Conservation (phyloP, 441 rosid genomes). For the Pelargonium myrrhifolium region DNA sequence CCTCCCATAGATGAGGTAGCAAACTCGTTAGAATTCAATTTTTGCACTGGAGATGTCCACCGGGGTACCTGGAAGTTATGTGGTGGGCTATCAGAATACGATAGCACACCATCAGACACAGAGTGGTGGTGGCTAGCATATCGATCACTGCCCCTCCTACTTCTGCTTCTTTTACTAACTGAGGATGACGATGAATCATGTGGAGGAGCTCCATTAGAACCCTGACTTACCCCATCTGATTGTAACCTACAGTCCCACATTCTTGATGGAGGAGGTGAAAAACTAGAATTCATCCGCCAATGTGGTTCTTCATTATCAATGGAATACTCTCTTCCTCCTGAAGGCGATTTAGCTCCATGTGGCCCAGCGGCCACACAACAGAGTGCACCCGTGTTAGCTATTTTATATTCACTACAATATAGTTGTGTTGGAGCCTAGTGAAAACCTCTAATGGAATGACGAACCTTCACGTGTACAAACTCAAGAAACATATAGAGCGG, state of each 20-base stretch:
- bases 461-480: slow-evolving; percentile 11
- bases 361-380: slow-evolving; percentile 96
- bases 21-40: slow-evolving; percentile 35
- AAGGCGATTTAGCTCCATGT: slow-evolving; percentile 60
- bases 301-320: slow-evolving; percentile 40
- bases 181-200: slow-evolving; percentile 43
- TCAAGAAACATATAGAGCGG: too few species aligned
- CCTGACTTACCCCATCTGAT: slow-evolving; percentile 37
- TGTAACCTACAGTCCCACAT: slow-evolving; percentile 54
- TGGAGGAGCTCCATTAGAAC: slow-evolving; percentile 26
- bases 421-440: slow-evolving; percentile 16
- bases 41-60: slow-evolving; percentile 56
- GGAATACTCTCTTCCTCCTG: slow-evolving; percentile 33
- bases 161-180: slow-evolving; percentile 41
- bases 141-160: slow-evolving; percentile 41
- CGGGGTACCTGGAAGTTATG: slow-evolving; percentile 46
- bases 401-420: slow-evolving; percentile 31
- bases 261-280: slow-evolving; percentile 62
- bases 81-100: slow-evolving; percentile 51
- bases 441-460: slow-evolving; percentile 10
- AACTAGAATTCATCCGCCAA: slow-evolving; percentile 81
- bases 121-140: slow-evolving; percentile 53
- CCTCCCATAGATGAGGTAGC: slow-evolving; percentile 38
- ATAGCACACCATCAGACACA: slow-evolving; percentile 57
- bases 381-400: slow-evolving; percentile 89